Percentiles rank a stretch among this genome's conserved stretches.
Evolutionary conservation across 805 yeast genomes (phyloP).

Genomic region (Tetrapisispora namnaoensis): DNA sequence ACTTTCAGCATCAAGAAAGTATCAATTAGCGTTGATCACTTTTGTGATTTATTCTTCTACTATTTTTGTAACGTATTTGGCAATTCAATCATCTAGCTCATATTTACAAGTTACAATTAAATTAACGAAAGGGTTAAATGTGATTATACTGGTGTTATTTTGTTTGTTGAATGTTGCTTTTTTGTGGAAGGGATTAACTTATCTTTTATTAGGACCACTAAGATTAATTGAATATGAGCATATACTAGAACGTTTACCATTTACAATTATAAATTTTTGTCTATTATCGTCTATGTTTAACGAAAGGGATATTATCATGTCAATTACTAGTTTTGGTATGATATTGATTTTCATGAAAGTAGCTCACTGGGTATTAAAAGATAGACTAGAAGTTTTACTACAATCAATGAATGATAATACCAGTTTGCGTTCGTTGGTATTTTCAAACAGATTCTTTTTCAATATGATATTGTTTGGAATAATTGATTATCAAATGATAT

Average conservation of each 20-base stretch:
- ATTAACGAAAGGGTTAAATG: constrained; percentile 40
- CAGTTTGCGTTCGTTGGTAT: constrained; percentile 24
- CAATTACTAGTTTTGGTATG: constrained; percentile 33
- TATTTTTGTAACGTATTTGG: constrained; percentile 13
- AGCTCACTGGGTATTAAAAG: constrained; percentile 62
- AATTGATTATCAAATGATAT: constrained; percentile 45
- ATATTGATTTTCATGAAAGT: constrained; percentile 47
- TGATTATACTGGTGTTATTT: constrained; percentile 37
- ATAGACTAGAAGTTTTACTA: constrained; percentile 39
- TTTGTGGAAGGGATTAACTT: constrained; percentile 41
- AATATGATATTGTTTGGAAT: constrained; percentile 37
- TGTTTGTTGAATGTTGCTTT: constrained; percentile 30
- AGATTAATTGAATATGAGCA: constrained; percentile 71
- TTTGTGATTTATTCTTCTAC: constrained; percentile 14
- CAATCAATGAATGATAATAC: constrained; percentile 33
- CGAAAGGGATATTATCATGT: constrained; percentile 34
- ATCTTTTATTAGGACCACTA: constrained; percentile 60
- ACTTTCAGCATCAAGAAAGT: constrained; percentile 4
- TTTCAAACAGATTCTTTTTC: constrained; percentile 33
- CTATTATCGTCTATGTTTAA: constrained; percentile 46
- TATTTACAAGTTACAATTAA: constrained; percentile 38
- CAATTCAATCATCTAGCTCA: constrained; percentile 19
- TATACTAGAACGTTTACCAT: constrained; percentile 55
- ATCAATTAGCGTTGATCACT: constrained; percentile 12
- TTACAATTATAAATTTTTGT: constrained; percentile 51